Evolutionary conservation across 306 rosid species (phyloP), one percentile per base, ranked within the genome.

Genomic region (Trifolium dubium): DNA sequence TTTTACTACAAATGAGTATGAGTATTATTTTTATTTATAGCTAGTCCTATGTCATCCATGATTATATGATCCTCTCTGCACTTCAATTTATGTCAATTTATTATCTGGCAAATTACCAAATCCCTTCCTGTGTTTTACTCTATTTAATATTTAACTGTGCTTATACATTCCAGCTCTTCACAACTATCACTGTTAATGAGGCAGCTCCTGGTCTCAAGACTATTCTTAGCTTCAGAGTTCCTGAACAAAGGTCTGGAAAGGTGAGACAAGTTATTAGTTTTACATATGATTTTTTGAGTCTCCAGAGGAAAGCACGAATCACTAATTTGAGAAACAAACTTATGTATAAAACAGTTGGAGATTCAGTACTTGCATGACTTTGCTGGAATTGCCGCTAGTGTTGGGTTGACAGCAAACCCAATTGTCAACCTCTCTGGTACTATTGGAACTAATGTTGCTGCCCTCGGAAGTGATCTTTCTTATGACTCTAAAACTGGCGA

Each of bases 191-290:
- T 8, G 77, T 89, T 17, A 83, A 89, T 67, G 91, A 92, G 85
- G 86, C 90, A 64, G 81, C 86, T 49, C 98, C 98, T 67, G 97
- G 98, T 18, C 47, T 92, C 76, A 92, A 92, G 88, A 55, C 97
- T 47, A 87, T 92, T 54, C 11, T 92, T 51, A 89, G 84, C 89
- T 80, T 89, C 89, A 87, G 77, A 68, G 83, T 89, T 81, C 98
- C 97, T 58, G 98, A 92, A 71, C 98, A 90, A 79, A 90, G 87
- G 82, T 90, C 98, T 78, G 92, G 97, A 71, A 92, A 90, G 98
- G 98, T 92, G 67, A 82, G 90, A 50, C 34, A 32, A 29, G 3
- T 63, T 60, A 7, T 14, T 10, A 30, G 11, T 60, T 72, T 77
- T 67, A 34, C 3, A 10, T 14, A 1, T 13, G 10, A 30, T 47